These are phyloP conservation scores for Chalciporus piperatus DNA, from an alignment of 768 basidiomycete species.

Conservation along the genomic window DNA sequence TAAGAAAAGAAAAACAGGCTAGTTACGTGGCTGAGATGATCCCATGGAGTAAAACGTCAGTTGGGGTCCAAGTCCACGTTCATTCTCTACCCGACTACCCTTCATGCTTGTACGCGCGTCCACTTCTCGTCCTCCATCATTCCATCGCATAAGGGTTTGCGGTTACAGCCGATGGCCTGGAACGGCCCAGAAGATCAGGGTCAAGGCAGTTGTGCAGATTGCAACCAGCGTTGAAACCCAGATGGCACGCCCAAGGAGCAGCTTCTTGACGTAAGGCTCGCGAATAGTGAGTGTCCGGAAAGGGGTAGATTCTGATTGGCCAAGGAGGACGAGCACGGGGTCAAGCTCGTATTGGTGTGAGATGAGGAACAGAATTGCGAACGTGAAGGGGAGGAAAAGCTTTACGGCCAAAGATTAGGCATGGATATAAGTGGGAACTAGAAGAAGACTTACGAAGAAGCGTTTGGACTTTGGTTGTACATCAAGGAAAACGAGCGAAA, in stretches of 20 bases:
- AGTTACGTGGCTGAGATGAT: constrained; percentile 20
- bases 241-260: constrained; percentile 84
- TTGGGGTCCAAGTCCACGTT: constrained; percentile 15
- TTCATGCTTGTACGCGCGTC: constrained; percentile 8
- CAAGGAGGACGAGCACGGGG: constrained; percentile 90
- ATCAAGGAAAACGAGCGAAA: constrained; percentile 92
- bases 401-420: constrained; percentile 31
- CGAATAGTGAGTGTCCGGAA: constrained; percentile 91
- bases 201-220: constrained; percentile 72
- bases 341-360: constrained; percentile 98
- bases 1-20: constrained; percentile 26
- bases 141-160: constrained; percentile 2
- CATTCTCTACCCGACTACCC: constrained; percentile 12
- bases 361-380: constrained; percentile 87
- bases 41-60: constrained; percentile 15
- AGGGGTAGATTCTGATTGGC: constrained; percentile 93
- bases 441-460: constrained; percentile 76
- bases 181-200: constrained; percentile 93
- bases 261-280: constrained; percentile 91
- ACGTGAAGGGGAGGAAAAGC: constrained; percentile 92
- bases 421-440: neutral
- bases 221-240: constrained; percentile 86
- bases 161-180: constrained; percentile 83
- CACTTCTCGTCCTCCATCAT: constrained; percentile 3
- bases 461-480: constrained; percentile 88